Base-by-base conservation (phyloP, 768 basidiomycete genomes). In the Amyloporia xantha region DNA sequence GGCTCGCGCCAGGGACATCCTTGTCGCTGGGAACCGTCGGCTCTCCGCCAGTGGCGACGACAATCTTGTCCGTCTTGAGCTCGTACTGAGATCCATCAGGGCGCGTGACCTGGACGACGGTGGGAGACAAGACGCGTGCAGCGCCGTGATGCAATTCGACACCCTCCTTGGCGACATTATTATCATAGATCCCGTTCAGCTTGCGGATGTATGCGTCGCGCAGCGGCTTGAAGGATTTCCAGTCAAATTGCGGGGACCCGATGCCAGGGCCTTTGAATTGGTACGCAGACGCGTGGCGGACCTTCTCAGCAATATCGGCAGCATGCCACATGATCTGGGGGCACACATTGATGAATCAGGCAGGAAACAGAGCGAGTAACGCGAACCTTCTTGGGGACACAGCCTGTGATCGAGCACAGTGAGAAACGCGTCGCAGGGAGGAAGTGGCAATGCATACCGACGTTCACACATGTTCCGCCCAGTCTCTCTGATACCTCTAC, bases 401-500 rank as follows among this genome's bases (percentile, higher is more conserved):
- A 97, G 59, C 92, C 91, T 89, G 54, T 17, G 36, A 38, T 35
- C 21, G 39, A 3, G 1, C 11, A 23, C 41, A 10, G 30, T 26
- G 15, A 19, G 19, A 41, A 21, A 20, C 9, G 17, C 3, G 33
- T 30, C 27, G 43, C 39, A 17, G 36, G 41, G 39, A 50, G n/a
- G n/a, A n/a, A n/a, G n/a, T n/a, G n/a, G n/a, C n/a, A n/a, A n/a
- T n/a, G n/a, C 49, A 23, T 41, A 88, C 92, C 95, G 51, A 99
- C 95, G 66, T 97, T 97, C 51, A 99, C 96, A 63, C 96, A 99
- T 30, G 95, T 97, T 44, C 95, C 96, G 27, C 96, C 96, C 2
- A 94, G 76, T 35, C 76, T 62, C 9, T 80, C 76, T 4, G 81
- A 78, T 39, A 70, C 74, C 63, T 99, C 96, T 13, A 97, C 79